Base-by-base conservation (phyloP, 257 asterid species). In the Phtheirospermum japonicum region DNA sequence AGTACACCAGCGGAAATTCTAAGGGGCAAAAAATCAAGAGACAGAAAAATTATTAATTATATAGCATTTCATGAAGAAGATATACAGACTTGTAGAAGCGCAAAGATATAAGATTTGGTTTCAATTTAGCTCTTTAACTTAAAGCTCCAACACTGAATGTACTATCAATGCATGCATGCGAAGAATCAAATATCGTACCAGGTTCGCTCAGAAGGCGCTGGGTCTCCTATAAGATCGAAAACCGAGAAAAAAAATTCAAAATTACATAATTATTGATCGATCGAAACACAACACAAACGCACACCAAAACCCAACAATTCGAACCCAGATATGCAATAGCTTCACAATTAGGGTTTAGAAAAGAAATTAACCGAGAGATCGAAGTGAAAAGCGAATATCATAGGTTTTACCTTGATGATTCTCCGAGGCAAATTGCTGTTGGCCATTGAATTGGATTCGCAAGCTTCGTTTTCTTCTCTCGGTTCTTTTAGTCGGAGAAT, bases 201-300 rank as follows among this genome's bases (percentile, higher is more conserved):
- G 96, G 96, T 62, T 87, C 96, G 72, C 96, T 87, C 50, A 87
- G 87, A 55, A 87, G 96, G 46, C 96, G 94, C 75, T 87, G 96
- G 57, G 96, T 85, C 77, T 87, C 95, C 96, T 87, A 66, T 19
- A 6, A 73, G 65, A 73, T 19, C 37, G 69, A 6, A 69, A 71
- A 37, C 13, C 49, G 51, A 59, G 17, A 54, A 55, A 14, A 7
- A 53, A 13, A 16, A 53, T 3, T 59, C 32, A 49, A 42, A 39
- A 26, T 31, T 7, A 42, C 54, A 72, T 18, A 3, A 57, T 10
- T 26, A 57, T 12, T 12, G 11, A 32, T 20, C 16, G 60, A 14
- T 55, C 11, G 60, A 51, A 49, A 49, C 2, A 18, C 23, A 0
- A 32, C 20, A 11, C 17, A 13, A 31, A 64, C 26, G 9, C 31